Evolutionary conservation across 1,284 basidiomycete genomes (phyloP), one percentile per base, ranked within the genome.

Genomic region (Takashimella tepidaria): DNA sequence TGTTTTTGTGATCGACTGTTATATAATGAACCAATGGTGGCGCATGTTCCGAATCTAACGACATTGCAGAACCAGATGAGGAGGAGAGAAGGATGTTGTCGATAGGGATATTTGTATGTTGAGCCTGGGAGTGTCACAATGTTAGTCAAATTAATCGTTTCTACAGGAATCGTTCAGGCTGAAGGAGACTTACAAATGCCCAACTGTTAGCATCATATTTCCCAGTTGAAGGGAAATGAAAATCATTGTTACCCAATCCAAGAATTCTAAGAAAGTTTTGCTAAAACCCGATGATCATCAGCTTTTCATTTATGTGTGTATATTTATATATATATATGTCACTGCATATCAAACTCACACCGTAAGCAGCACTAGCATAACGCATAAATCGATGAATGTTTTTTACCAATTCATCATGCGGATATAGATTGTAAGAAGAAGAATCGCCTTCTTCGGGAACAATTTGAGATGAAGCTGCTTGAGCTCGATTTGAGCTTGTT

Each of bases 381-480:
- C 77, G 66, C 71, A 78, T 78, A 58, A 79, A 81, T 3, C 73
- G 68, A 51, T 77, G 74, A 43, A 80, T 68, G 53, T 81, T 80
- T 46, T 65, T 64, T 42, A 79, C 70, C 16, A 80, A 61, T 41
- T 76, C 72, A 16, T 72, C 69, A 26, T 69, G 67, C 1, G 79
- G 79, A 54, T 77, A 80, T 13, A 76, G 65, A 47, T 57, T 58
- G 8, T 51, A 55, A 2, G 63, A 56, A 6, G 62, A 53, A 20
- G 59, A 63, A 16, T 54, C 54, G 3, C 49, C 54, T 23, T 26
- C n/a, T 8, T 49, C 44, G 3, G 51, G 49, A 25, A 60, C 37
- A n/a, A 22, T 16, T 25, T 51, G 31, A 24, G 49, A 31, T 22
- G 54, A 51, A 2, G 45, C 45, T n/a, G 51, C 27, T 12, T 53